Conservation (phyloP, 768 basidiomycete genomes). For the Leccinum subtestaceum region DNA sequence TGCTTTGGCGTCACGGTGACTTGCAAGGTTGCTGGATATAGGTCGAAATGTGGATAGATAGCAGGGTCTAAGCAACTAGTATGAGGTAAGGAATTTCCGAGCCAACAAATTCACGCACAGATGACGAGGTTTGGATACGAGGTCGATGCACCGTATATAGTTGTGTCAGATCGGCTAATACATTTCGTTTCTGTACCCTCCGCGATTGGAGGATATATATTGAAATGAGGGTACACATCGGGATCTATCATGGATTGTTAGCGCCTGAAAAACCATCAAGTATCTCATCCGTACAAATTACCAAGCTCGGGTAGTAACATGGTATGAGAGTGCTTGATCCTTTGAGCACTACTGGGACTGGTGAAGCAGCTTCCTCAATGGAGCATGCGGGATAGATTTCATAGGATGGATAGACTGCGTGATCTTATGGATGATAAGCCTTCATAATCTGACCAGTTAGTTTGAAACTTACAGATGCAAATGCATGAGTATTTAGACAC, state of each 20-base stretch:
- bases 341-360: not conserved
- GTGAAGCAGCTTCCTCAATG: slow-evolving; percentile 3
- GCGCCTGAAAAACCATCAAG: slow-evolving; percentile 1
- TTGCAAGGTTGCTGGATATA: slow-evolving; percentile 35
- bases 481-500: slow-evolving; percentile 12
- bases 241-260: slow-evolving; percentile 31
- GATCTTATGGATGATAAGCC: slow-evolving; percentile 31
- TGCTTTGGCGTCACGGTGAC: slow-evolving; percentile 47
- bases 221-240: slow-evolving; percentile 40
- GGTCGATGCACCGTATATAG: not conserved
- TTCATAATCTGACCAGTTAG: not conserved
- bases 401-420: slow-evolving; percentile 38
- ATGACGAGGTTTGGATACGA: slow-evolving; percentile 16
- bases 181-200: not conserved
- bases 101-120: slow-evolving; percentile 11
- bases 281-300: slow-evolving; percentile 32
- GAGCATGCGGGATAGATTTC: slow-evolving; percentile 38
- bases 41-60: slow-evolving; percentile 40
- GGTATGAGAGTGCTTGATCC: slow-evolving; percentile 3
- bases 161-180: not conserved
- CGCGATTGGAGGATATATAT: slow-evolving; percentile 34
- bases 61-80: slow-evolving; percentile 33
- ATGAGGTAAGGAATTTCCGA: not conserved
- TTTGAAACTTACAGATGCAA: slow-evolving; percentile 19
- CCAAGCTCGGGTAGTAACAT: slow-evolving; percentile 37